These are phyloP conservation scores for Candida pseudocylindracea DNA, from an alignment of 1,139 yeast species.

Conservation along the genomic window DNA sequence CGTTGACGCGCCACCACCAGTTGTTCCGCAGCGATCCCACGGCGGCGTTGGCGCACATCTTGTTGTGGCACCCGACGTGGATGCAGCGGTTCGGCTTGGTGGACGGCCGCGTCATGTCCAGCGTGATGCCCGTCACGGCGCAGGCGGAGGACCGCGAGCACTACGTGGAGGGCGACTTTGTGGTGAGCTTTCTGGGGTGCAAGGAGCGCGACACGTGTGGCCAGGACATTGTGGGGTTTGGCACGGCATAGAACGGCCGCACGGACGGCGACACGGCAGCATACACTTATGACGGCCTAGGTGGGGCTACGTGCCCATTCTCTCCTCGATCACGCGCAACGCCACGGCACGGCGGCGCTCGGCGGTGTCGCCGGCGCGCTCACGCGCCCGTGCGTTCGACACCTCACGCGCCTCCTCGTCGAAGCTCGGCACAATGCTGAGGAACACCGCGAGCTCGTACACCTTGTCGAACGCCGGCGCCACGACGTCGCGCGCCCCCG, in stretches of 20 bases:
- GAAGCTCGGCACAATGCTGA: constrained; percentile 42
- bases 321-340: constrained; percentile 57
- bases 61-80: constrained; percentile 85
- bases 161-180: constrained; percentile 40
- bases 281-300: no score
- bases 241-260: no score
- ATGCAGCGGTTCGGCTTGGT: constrained; percentile 53
- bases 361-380: constrained; percentile 35
- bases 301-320: no score
- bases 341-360: constrained; percentile 81
- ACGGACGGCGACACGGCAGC: no score
- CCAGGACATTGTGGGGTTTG: no score
- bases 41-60: constrained; percentile 53
- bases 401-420: constrained; percentile 51
- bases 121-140: constrained; percentile 8
- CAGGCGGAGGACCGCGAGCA: constrained; percentile 7
- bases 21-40: constrained; percentile 40
- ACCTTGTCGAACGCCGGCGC: constrained; percentile 30
- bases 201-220: no score
- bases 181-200: constrained; percentile 9
- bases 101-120: constrained; percentile 23
- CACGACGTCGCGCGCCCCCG: constrained; percentile 6
- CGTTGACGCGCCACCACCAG: constrained; percentile 38
- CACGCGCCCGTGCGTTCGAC: constrained; percentile 43
- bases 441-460: constrained; percentile 28